Base-by-base conservation (phyloP, 2,329 filamentous ascomycete species). In the Davidsoniella eucalypti region DNA sequence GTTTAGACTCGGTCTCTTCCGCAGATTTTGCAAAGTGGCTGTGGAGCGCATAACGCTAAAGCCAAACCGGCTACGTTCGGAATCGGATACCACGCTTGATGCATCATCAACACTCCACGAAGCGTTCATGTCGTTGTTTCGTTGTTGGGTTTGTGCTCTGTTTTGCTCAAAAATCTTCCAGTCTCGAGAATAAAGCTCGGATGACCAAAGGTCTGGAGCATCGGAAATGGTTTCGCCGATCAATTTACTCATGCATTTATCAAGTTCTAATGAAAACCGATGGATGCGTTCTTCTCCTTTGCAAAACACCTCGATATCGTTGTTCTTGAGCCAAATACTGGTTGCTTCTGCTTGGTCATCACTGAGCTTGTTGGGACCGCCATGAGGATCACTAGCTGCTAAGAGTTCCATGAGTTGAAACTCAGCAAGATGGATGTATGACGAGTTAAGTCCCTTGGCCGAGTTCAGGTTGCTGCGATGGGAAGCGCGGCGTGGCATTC, bases 221-320 rank as follows among this genome's bases (percentile, higher is more conserved):
- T 94, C 85, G 54, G 84, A 71, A 54, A 94, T 80, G 43, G 79
- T 87, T 53, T 93, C 85, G 25, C 86, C 87, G 26, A 94, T 82
- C 6, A 96, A 70, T 61, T 87, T 87, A 57, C 79, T 82, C 55
- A 94, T 82, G 59, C 87, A 94, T 54, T 78, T 83, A 58, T 90
- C 84, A 25, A 96, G 76, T 61, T 96, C 92, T 56, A 87, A 84
- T 60, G 83, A 92, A 63, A 98, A 92, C 9, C 88, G 80, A 61
- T 96, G 92, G 36, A 98, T 90, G 47, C 92, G 72, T 65, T 98
- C 92, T 62, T 98, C 92, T 5, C 90, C 92, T 57, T 80, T 82
- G 65, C 92, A 98, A 57, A 96, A 90, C 60, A 94, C 94, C 61
- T 93, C 87, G 29, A 96, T 82, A 12, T 80, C 79, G 55, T 81